Conservation (phyloP, 305 asterid species). For the Lippia alba region DNA sequence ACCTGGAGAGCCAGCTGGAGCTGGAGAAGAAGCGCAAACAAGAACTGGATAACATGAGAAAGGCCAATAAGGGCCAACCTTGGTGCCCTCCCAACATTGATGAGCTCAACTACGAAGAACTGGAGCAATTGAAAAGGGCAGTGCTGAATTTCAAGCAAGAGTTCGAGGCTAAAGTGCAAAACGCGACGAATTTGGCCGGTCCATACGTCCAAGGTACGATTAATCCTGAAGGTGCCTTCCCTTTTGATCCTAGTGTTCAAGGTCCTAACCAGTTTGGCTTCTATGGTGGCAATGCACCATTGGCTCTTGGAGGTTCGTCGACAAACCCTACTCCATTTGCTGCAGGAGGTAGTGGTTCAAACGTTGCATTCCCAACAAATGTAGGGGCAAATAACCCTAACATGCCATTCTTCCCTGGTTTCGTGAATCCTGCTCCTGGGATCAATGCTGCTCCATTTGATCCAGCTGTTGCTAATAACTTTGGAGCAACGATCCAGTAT, state of each 20-base stretch:
- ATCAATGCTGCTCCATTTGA: not conserved
- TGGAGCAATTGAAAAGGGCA: not conserved
- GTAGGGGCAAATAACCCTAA: not conserved
- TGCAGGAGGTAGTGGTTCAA: not conserved
- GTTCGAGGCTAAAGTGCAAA: not conserved
- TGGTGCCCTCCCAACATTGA: constrained; percentile 18
- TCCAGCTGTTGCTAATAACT: not conserved
- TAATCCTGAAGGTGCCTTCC: not conserved
- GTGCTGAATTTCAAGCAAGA: not conserved
- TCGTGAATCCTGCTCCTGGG: not conserved
- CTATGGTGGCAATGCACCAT: not conserved
- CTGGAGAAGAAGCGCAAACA: constrained; percentile 17
- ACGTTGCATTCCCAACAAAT: not conserved
- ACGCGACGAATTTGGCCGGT: not conserved
- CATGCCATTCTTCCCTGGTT: not conserved
- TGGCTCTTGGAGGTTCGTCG: not conserved
- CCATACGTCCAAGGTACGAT: not conserved
- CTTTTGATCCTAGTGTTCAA: constrained; percentile 5
- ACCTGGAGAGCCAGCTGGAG: constrained; percentile 3
- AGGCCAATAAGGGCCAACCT: not conserved
- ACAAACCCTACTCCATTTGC: not conserved
- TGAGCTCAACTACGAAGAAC: constrained; percentile 8
- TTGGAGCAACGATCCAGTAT: not conserved
- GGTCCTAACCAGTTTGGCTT: not conserved
- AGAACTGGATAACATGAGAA: constrained; percentile 8